Conservation (phyloP, 805 yeast genomes). For the Ogataea glucozyma region DNA sequence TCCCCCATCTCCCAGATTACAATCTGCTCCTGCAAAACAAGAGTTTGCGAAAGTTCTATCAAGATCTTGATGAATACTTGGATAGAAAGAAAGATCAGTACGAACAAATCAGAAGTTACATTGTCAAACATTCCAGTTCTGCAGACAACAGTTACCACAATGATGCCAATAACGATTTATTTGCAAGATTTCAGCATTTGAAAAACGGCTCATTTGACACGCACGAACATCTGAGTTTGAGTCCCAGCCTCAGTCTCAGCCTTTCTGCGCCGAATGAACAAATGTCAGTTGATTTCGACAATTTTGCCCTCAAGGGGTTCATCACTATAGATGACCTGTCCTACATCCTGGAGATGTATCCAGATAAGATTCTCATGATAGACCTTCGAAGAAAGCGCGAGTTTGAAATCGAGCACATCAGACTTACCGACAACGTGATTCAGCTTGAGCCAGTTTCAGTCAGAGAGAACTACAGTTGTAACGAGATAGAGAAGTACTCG, state of each 20-base stretch:
- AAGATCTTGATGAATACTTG: conserved; percentile 22
- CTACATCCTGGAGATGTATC: conserved; percentile 31
- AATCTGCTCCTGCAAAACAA: conserved; percentile 9
- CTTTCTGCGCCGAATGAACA: background rate
- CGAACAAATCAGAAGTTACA: conserved; percentile 15
- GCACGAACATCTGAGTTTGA: background rate
- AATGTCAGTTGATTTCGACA: conserved; percentile 10
- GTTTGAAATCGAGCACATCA: conserved; percentile 64
- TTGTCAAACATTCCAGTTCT: conserved; percentile 9
- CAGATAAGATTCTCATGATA: conserved; percentile 52
- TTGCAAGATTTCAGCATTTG: conserved; percentile 25
- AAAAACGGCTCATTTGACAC: conserved; percentile 11
- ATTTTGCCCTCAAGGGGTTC: conserved; percentile 8
- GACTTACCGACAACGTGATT: conserved; percentile 52
- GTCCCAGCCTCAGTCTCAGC: background rate
- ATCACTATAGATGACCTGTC: conserved; percentile 28
- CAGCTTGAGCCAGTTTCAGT: conserved; percentile 76
- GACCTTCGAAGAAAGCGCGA: conserved; percentile 68
- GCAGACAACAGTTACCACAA: no score
- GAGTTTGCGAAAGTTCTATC: conserved; percentile 21
- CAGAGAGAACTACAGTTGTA: conserved; percentile 51
- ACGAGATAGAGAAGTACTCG: conserved; percentile 66
- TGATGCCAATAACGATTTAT: conserved; percentile 10
- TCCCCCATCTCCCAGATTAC: conserved; percentile 26
- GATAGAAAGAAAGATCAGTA: conserved; percentile 19